Conservation (phyloP, 768 basidiomycete species). For the Tylopilus vinaceipallidus region DNA sequence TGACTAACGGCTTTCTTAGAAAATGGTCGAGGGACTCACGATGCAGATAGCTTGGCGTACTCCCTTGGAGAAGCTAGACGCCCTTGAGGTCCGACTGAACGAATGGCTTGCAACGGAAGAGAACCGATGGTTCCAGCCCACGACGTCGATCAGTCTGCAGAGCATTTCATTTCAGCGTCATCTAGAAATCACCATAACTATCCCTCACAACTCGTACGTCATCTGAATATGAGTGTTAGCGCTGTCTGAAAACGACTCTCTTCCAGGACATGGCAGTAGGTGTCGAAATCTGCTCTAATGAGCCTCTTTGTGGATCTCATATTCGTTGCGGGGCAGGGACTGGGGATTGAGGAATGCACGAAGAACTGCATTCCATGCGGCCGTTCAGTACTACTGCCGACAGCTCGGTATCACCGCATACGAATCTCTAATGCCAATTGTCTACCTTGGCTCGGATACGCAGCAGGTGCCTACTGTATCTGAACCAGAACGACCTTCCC, state of each 20-base stretch:
- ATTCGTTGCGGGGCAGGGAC: constrained; percentile 32
- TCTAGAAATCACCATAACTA: constrained; percentile 66
- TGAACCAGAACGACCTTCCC: background rate
- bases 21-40: constrained; percentile 64
- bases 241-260: constrained; percentile 3
- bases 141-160: constrained; percentile 61
- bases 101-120: constrained; percentile 78
- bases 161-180: constrained; percentile 64
- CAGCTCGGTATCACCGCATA: constrained; percentile 64
- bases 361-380: constrained; percentile 78
- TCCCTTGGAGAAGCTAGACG: constrained; percentile 67
- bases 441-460: constrained; percentile 36
- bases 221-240: background rate
- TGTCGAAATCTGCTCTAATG: background rate
- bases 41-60: constrained; percentile 79
- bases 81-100: constrained; percentile 63
- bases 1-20: constrained; percentile 35
- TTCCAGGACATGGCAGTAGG: constrained; percentile 36
- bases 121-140: constrained; percentile 75
- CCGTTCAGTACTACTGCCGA: constrained; percentile 68
- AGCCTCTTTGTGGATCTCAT: constrained; percentile 3
- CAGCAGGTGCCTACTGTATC: constrained; percentile 2
- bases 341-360: constrained; percentile 63
- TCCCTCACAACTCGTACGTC: constrained; percentile 50
- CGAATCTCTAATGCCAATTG: constrained; percentile 61